Evolutionary conservation across 208 protist species (phyloP).

Genomic region (Trichomonas tenax): DNA sequence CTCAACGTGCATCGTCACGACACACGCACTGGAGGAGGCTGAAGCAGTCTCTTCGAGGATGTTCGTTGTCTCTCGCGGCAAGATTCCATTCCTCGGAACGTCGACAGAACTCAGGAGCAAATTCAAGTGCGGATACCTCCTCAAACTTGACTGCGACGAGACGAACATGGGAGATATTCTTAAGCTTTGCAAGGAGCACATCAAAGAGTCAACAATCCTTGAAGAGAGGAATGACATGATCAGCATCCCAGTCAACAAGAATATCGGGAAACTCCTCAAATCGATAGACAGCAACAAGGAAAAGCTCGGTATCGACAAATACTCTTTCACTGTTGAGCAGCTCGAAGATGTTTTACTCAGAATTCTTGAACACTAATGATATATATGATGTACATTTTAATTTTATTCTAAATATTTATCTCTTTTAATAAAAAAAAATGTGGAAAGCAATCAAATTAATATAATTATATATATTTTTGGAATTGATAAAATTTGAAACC

Average conservation of each 20-base stretch:
- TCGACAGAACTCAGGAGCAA: neutral
- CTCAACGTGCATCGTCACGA: neutral
- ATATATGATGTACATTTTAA: too few species aligned
- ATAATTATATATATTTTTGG: too few species aligned
- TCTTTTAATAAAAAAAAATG: too few species aligned
- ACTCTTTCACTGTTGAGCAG: neutral
- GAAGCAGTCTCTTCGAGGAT: slow-evolving; percentile 11
- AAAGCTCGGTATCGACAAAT: neutral
- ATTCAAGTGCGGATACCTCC: neutral
- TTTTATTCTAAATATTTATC: too few species aligned
- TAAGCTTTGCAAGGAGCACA: neutral
- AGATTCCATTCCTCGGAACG: neutral
- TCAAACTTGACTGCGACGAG: neutral
- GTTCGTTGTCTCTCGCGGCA: neutral
- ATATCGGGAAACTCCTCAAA: neutral
- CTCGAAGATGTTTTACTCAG: neutral
- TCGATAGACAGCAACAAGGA: neutral
- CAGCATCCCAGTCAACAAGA: neutral
- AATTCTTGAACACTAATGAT: neutral
- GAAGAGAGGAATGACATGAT: neutral
- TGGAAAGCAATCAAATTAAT: too few species aligned
- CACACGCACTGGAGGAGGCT: neutral
- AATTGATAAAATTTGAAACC: too few species aligned
- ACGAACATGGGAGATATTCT: neutral
- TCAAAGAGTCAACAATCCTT: neutral